Evolutionary conservation across 345 rosid genomes (phyloP).

Genomic region (Populus simonii): DNA sequence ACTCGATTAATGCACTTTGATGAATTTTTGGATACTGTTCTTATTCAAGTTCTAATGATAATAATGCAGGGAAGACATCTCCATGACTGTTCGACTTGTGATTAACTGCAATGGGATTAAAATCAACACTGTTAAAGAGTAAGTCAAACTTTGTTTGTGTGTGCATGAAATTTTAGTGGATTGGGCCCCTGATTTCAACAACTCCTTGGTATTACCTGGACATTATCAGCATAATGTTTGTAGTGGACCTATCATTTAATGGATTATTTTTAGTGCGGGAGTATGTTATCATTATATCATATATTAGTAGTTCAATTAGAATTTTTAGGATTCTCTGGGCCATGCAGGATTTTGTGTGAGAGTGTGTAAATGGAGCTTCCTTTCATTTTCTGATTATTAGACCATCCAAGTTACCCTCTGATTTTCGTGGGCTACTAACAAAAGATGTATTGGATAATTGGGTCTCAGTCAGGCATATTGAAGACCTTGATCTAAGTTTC

Average conservation of each 20-base stretch:
- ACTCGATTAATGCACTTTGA: not conserved
- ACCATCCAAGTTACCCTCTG: not conserved
- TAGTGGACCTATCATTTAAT: not conserved
- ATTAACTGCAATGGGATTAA: slow-evolving; percentile 86
- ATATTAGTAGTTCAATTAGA: not conserved
- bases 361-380: not conserved
- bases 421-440: not conserved
- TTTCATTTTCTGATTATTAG: not conserved
- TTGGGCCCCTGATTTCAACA: slow-evolving; percentile 2
- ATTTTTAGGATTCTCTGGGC: not conserved
- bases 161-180: slow-evolving; percentile 4
- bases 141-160: slow-evolving; percentile 29
- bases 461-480: not conserved
- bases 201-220: slow-evolving; percentile 1
- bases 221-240: not conserved
- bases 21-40: not conserved
- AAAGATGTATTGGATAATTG: not conserved
- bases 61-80: slow-evolving; percentile 65
- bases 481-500: not conserved
- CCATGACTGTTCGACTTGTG: slow-evolving; percentile 90
- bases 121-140: slow-evolving; percentile 79
- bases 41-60: slow-evolving; percentile 11
- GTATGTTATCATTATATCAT: not conserved
- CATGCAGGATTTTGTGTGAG: not conserved
- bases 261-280: not conserved